Percentiles rank a stretch among this genome's conserved stretches.
These are phyloP conservation scores for Dothideomycetes sp. DNA, from an alignment of 2,329 filamentous ascomycete species.

Conservation along the genomic window DNA sequence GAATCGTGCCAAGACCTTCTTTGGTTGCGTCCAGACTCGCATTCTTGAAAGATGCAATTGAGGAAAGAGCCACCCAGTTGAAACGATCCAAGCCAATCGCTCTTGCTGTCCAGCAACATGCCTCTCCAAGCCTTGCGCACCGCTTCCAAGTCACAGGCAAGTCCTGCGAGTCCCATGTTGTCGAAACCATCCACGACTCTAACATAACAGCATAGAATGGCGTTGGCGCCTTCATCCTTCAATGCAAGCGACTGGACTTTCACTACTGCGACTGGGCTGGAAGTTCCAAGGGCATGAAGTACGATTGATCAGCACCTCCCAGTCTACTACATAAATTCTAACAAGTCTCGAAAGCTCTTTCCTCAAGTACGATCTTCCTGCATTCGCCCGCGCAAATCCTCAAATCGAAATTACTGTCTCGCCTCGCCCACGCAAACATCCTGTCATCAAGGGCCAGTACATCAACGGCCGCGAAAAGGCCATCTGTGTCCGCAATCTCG, in stretches of 20 bases:
- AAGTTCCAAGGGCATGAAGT: constrained; percentile 94
- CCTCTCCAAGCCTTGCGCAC: constrained; percentile 43
- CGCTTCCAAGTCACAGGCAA: constrained; percentile 48
- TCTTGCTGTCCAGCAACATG: constrained; percentile 27
- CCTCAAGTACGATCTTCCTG: constrained; percentile 64
- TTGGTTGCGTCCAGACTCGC: too few relatives aligned
- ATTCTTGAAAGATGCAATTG: too few relatives aligned
- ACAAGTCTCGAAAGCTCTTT: constrained; percentile 53
- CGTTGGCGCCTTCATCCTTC: constrained; percentile 90
- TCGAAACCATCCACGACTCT: constrained; percentile 9
- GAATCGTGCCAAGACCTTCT: too few relatives aligned
- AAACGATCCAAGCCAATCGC: too few relatives aligned
- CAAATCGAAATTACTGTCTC: constrained; percentile 87
- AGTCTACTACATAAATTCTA: background rate
- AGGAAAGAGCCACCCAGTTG: too few relatives aligned
- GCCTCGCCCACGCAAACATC: constrained; percentile 81
- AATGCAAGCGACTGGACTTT: constrained; percentile 92
- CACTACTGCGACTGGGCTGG: constrained; percentile 94
- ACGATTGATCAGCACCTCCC: constrained; percentile 26
- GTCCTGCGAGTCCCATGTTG: constrained; percentile 20
- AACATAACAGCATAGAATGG: constrained; percentile 60
- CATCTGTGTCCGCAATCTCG: constrained; percentile 81
- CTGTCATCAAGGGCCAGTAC: constrained; percentile 80
- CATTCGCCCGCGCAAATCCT: constrained; percentile 73
- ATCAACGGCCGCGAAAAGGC: constrained; percentile 83